Conservation (phyloP, 2,329 filamentous ascomycete genomes). For the Fusarium odoratissimum region DNA sequence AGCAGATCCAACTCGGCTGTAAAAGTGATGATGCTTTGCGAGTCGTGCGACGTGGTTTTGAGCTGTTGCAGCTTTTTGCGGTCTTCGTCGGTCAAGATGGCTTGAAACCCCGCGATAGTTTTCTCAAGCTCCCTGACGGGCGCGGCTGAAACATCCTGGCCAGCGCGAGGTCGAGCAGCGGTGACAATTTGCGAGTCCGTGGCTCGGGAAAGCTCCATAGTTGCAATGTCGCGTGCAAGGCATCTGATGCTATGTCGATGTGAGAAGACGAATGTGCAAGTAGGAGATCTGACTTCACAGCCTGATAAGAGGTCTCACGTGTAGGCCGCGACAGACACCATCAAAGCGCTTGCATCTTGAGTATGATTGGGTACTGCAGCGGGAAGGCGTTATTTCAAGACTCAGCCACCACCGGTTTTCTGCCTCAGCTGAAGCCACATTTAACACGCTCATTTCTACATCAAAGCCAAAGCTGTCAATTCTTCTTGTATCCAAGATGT, state of each 20-base stretch:
- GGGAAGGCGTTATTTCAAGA: background rate
- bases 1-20: slow-evolving; percentile 18
- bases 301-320: background rate
- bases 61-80: slow-evolving; percentile 18
- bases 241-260: rapidly evolving
- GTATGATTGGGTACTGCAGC: background rate
- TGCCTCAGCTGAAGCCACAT: background rate
- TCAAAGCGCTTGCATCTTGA: rapidly evolving
- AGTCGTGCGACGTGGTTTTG: slow-evolving; percentile 4
- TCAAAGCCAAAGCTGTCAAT: too few relatives aligned
- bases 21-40: slow-evolving; percentile 27
- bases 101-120: slow-evolving; percentile 17
- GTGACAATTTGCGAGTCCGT: rapidly evolving
- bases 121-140: background rate
- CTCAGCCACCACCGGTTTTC: background rate
- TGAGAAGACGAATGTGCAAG: too few relatives aligned
- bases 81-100: slow-evolving; percentile 15
- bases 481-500: too few relatives aligned
- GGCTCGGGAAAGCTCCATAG: background rate
- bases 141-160: background rate
- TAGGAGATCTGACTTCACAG: too few relatives aligned
- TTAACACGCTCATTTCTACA: too few relatives aligned
- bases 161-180: background rate
- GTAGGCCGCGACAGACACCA: background rate
- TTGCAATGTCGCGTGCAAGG: rapidly evolving